A percentile compares a stretch with the other conserved stretches of the same genome.
These are phyloP conservation scores for Ormosia emarginata DNA, from an alignment of 306 rosid species.

Conservation along the genomic window DNA sequence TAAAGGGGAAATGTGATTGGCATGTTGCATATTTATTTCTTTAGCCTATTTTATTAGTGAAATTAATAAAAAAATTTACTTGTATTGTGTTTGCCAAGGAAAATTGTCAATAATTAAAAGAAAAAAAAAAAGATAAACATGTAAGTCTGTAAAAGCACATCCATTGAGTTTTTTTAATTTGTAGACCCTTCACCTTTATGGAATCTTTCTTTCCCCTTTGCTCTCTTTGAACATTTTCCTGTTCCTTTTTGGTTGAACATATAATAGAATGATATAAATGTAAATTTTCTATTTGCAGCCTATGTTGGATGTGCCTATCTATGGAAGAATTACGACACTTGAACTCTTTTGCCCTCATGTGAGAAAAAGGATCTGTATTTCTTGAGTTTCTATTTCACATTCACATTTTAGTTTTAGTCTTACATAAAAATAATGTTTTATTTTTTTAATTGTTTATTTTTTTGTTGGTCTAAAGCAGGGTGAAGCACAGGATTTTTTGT, in stretches of 20 bases:
- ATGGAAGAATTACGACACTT: slow-evolving; percentile 93
- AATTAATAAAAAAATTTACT: not conserved
- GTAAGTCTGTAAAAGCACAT: not conserved
- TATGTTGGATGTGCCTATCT: slow-evolving; percentile 87
- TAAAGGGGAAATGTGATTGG: not conserved
- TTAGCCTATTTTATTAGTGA: not conserved
- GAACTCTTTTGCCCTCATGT: slow-evolving; percentile 97
- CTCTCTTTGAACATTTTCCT: not conserved
- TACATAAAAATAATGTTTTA: not conserved
- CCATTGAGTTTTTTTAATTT: not conserved
- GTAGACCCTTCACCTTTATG: too few relatives aligned
- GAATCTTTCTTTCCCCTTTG: not conserved
- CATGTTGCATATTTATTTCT: not conserved
- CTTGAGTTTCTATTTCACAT: not conserved
- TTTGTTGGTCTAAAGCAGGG: slow-evolving; percentile 51
- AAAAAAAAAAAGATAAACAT: not conserved
- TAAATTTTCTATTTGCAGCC: slow-evolving; percentile 47
- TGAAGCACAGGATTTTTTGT: slow-evolving; percentile 84
- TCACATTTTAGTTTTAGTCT: not conserved
- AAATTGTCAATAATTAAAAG: not conserved
- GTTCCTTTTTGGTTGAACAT: not conserved
- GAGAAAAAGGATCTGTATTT: slow-evolving; percentile 19
- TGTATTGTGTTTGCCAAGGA: too few relatives aligned
- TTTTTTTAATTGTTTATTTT: too few relatives aligned
- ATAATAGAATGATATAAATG: not conserved